A percentile compares a stretch with the other conserved stretches of the same genome.
These are phyloP conservation scores for Pythium inflatum DNA, from an alignment of 352 stramenopile species.

Conservation along the genomic window DNA sequence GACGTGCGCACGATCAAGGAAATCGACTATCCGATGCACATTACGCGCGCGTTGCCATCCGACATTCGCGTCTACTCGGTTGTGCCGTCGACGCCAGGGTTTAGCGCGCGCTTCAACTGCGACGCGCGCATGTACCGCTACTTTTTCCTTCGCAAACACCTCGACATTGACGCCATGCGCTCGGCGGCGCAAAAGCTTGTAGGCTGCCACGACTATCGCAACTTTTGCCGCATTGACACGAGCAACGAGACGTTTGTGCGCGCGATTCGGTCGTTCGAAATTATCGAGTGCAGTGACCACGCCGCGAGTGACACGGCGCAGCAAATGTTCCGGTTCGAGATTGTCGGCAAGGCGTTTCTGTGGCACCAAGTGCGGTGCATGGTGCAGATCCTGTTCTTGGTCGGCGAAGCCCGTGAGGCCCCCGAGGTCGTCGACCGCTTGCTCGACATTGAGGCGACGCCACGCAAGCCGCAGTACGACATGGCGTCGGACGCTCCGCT, in stretches of 20 bases:
- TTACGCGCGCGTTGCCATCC: constrained; percentile 96
- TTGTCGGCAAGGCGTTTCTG: constrained; percentile 95
- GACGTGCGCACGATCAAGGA: constrained; percentile 85
- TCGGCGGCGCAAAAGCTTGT: constrained; percentile 87
- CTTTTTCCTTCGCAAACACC: constrained; percentile 90
- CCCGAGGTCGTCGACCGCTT: constrained; percentile 89
- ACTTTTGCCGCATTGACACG: constrained; percentile 99
- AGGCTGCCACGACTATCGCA: constrained; percentile 98
- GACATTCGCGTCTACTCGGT: constrained; percentile 88
- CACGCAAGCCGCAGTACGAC: constrained; percentile 92
- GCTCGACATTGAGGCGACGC: constrained; percentile 91
- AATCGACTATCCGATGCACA: constrained; percentile 95
- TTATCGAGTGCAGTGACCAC: constrained; percentile 73
- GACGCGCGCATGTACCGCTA: constrained; percentile 96
- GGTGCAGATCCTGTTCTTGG: constrained; percentile 95
- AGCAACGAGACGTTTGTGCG: constrained; percentile 97
- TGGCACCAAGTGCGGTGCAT: constrained; percentile 99
- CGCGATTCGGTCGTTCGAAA: constrained; percentile 72
- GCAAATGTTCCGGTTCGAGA: constrained; percentile 78
- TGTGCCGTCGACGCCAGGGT: constrained; percentile 84
- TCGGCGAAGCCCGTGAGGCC: constrained; percentile 93
- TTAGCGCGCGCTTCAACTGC: constrained; percentile 96
- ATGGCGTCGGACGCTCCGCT: constrained; percentile 95
- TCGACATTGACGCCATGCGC: constrained; percentile 88
- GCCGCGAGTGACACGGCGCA: constrained; percentile 42